A percentile compares a stretch with the other conserved stretches of the same genome.
These are phyloP conservation scores for Aspergillus tubingensis DNA, from an alignment of 2,329 filamentous ascomycete genomes.

Conservation along the genomic window DNA sequence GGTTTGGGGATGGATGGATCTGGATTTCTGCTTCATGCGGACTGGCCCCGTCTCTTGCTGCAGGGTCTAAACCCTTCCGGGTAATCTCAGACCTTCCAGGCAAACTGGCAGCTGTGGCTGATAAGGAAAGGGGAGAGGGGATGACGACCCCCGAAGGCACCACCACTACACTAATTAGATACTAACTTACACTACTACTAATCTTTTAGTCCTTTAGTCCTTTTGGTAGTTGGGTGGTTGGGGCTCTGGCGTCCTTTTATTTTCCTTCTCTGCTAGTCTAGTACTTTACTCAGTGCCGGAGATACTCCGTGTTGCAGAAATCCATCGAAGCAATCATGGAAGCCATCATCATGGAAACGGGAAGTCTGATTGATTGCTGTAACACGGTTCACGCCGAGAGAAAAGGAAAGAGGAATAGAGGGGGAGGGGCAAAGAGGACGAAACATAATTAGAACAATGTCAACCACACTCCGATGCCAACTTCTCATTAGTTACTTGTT, in stretches of 20 bases:
- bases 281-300: not conserved
- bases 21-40: not conserved
- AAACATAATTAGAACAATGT: not conserved
- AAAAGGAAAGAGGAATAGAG: not conserved
- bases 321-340: not conserved
- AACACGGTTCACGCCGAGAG: not conserved
- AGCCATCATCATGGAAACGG: not conserved
- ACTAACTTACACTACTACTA: not conserved
- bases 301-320: not conserved
- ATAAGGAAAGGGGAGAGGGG: conserved; percentile 1
- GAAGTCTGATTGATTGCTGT: not conserved
- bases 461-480: not conserved
- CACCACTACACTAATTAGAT: no score
- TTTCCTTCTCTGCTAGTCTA: not conserved
- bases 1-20: conserved; percentile 4
- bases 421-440: not conserved
- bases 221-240: not conserved
- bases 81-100: not conserved
- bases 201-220: not conserved
- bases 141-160: not conserved
- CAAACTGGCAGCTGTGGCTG: not conserved
- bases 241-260: not conserved
- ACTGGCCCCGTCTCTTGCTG: not conserved
- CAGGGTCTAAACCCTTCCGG: not conserved
- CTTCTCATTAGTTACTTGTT: not conserved